Percentiles rank a stretch among this genome's conserved stretches.
phyloP scores from a whole-genome alignment of 1,139 yeast genomes.

The Saccharomyces hybrid region DNA sequence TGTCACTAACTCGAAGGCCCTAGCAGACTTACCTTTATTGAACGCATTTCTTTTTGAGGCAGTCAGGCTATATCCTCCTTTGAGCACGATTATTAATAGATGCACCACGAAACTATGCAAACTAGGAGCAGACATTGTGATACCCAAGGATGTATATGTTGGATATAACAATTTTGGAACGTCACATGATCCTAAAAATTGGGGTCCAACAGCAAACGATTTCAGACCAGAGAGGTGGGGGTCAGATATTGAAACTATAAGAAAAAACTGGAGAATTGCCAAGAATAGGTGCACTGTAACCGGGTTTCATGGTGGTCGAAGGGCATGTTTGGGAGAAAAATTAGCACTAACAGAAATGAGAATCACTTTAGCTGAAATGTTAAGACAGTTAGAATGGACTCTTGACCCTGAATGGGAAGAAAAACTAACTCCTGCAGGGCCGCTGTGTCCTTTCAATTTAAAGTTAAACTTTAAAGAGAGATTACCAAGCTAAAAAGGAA shows the following conservation, averaged over 20 bases:
- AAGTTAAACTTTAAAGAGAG: slow-evolving; percentile 17
- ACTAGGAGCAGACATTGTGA: slow-evolving; percentile 38
- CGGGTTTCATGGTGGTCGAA: slow-evolving; percentile 53
- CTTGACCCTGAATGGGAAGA: slow-evolving; percentile 45
- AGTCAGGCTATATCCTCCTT: slow-evolving; percentile 48
- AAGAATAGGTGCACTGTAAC: slow-evolving; percentile 43
- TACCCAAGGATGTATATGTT: slow-evolving; percentile 49
- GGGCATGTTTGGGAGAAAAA: slow-evolving; percentile 59
- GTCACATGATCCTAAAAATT: slow-evolving; percentile 42
- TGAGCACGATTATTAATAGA: slow-evolving; percentile 52
- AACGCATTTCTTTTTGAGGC: slow-evolving; percentile 44
- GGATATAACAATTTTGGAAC: slow-evolving; percentile 54
- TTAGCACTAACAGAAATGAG: slow-evolving; percentile 46
- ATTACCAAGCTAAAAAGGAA: not conserved
- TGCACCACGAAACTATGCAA: slow-evolving; percentile 35
- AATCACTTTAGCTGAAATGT: slow-evolving; percentile 35
- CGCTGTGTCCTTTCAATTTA: slow-evolving; percentile 34
- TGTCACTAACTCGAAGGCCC: slow-evolving; percentile 7
- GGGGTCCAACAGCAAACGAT: slow-evolving; percentile 45
- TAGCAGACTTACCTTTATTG: slow-evolving; percentile 28
- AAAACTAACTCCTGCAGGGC: slow-evolving; percentile 44
- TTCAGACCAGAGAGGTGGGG: slow-evolving; percentile 60
- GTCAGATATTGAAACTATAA: slow-evolving; percentile 32
- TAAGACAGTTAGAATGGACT: slow-evolving; percentile 34
- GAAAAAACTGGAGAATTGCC: slow-evolving; percentile 36